These are phyloP conservation scores for Cordyceps cicadae DNA, from an alignment of 2,329 filamentous ascomycete genomes.

Conservation along the genomic window DNA sequence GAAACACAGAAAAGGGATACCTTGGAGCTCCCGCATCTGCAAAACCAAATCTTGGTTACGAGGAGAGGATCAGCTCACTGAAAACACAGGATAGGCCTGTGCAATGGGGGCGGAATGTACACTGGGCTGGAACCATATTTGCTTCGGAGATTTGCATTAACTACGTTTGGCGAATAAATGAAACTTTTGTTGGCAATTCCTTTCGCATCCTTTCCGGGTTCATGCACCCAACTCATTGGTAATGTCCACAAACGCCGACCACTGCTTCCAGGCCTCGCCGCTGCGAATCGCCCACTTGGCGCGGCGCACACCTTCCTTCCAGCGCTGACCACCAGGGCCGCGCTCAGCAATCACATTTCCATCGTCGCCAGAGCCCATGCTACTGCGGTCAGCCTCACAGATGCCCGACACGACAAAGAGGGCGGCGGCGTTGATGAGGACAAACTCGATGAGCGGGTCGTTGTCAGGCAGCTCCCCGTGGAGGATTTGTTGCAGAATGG, in stretches of 20 bases:
- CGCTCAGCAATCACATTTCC: conserved; percentile 72
- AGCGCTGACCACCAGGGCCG: conserved; percentile 77
- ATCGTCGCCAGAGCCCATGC: conserved; percentile 73
- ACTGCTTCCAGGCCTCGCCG: conserved; percentile 75
- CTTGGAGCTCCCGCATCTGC: background rate
- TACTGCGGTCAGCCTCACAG: conserved; percentile 72
- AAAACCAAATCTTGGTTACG: background rate
- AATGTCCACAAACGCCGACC: conserved; percentile 74
- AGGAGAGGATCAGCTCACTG: background rate
- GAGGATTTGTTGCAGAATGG: conserved; percentile 70
- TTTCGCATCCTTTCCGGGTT: background rate
- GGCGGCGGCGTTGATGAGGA: conserved; percentile 87
- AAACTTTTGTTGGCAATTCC: background rate
- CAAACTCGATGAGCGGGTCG: conserved; percentile 84
- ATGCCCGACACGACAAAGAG: conserved; percentile 78
- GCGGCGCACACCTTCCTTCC: conserved; percentile 88
- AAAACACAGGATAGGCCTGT: background rate
- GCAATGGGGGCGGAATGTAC: background rate
- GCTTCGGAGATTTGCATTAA: background rate
- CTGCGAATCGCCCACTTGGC: conserved; percentile 84
- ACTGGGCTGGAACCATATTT: background rate
- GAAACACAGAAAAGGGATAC: background rate
- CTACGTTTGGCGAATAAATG: background rate
- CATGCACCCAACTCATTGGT: conserved; percentile 49
- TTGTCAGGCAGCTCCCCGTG: conserved; percentile 63